Base-by-base conservation (phyloP, 192 early-diverging fungal species). In the Spinellus fusiger region DNA sequence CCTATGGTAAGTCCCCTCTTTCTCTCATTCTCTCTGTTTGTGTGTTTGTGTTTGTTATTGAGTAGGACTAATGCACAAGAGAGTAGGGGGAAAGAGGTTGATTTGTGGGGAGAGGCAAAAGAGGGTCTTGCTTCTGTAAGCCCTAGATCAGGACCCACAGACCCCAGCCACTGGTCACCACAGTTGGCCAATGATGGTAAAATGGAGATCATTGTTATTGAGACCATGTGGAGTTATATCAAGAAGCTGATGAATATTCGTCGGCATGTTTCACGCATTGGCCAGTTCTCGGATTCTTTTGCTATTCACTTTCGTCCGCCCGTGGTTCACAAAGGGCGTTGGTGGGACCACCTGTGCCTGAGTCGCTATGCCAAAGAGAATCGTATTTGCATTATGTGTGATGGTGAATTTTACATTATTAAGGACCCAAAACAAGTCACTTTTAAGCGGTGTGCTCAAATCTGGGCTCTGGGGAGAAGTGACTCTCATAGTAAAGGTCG, bases 381-480 rank as follows among this genome's bases (percentile, higher is more conserved):
- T 5, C 66, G 76, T 40, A 73, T 86, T 8, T 85, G 81, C 63
- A 75, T 81, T 48, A 89, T 89, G 87, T 84, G 85, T 64, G 87
- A 89, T 67, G 87, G 87, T 33, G 87, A 89, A 69, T 89, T 89
- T 58, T 85, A 85, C 56, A 85, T 86, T 62, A 65, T 85, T 53
- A 80, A 77, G 51, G 72, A 70, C 25, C 79, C 85, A 16, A 82
- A 80, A 31, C 65, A 71, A 35, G 69, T 89, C 18, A 82, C 73
- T 15, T 79, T 87, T n/a, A 69, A 73, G 25, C 83, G 87, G 54
- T 83, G 76, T 59, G 80, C 84, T 12, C 84, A 84, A 49, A 84
- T 89, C 37, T 84, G 80, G 73, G 80, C 84, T 13, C 64, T 87
- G 23, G 86, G 85, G 32, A 65, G 67, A 49, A 28, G 35, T 51